A percentile compares a stretch with the other conserved stretches of the same genome.
Evolutionary conservation across 306 rosid genomes (phyloP).

Genomic region (Morella rubra): DNA sequence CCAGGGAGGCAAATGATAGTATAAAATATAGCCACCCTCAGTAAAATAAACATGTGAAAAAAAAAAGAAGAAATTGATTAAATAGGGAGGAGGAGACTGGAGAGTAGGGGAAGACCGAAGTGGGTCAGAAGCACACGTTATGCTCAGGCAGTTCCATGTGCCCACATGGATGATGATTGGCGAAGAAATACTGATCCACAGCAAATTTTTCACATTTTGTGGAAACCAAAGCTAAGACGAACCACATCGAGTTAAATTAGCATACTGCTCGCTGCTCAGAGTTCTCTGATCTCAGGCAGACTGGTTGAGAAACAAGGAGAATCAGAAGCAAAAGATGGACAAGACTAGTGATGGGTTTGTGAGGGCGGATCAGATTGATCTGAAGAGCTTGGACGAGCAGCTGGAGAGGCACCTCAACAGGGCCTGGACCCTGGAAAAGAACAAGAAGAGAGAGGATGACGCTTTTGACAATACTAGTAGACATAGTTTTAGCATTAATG

Average conservation of each 20-base stretch:
- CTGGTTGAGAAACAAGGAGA: background rate
- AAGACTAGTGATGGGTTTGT: constrained; percentile 85
- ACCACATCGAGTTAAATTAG: background rate
- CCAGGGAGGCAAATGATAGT: background rate
- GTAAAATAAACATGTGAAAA: background rate
- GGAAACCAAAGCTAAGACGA: constrained; percentile 23
- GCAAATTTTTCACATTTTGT: constrained; percentile 17
- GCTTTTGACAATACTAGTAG: background rate
- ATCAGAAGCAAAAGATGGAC: constrained; percentile 45
- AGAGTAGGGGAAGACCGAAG: constrained; percentile 40
- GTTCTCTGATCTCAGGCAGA: background rate
- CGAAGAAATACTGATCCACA: constrained; percentile 10
- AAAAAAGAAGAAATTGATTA: background rate
- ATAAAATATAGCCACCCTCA: background rate
- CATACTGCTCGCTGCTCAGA: background rate
- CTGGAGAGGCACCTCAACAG: constrained; percentile 81
- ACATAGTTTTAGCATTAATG: constrained; percentile 8
- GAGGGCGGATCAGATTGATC: constrained; percentile 98
- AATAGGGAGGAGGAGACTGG: constrained; percentile 11
- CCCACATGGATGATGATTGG: constrained; percentile 63
- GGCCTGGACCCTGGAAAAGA: constrained; percentile 77
- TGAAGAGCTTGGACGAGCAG: constrained; percentile 95
- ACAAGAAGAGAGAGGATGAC: constrained; percentile 51
- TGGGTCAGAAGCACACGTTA: constrained; percentile 94
- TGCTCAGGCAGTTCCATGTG: constrained; percentile 94